Percentiles rank a stretch among this genome's conserved stretches.
phyloP scores from a whole-genome alignment of 106 monocot species.

The Apostasia shenzhenica region DNA sequence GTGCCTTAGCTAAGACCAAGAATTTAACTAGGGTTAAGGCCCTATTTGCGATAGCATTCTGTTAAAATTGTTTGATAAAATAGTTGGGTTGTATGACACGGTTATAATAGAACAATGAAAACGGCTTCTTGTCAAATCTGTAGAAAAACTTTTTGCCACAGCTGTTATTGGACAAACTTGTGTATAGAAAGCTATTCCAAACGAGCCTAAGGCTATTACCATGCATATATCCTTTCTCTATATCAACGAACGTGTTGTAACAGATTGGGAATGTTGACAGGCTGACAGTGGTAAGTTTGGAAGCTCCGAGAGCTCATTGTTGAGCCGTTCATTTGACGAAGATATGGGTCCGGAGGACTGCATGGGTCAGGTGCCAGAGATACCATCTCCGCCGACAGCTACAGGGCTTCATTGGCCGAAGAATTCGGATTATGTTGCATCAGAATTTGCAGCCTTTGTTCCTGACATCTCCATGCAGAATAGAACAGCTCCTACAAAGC shows the following conservation, averaged over 20 bases:
- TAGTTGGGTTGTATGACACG: too few species aligned
- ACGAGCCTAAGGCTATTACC: too few species aligned
- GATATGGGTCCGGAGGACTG: conserved; percentile 35
- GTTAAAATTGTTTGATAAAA: too few species aligned
- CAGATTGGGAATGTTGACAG: conserved; percentile 12
- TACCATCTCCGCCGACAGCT: conserved; percentile 75
- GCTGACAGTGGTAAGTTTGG: conserved; percentile 52
- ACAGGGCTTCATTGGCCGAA: conserved; percentile 73
- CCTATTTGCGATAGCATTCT: too few species aligned
- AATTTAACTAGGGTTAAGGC: too few species aligned
- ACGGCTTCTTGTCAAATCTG: too few species aligned
- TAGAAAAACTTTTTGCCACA: too few species aligned
- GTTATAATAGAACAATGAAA: too few species aligned
- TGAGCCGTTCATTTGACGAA: conserved; percentile 29
- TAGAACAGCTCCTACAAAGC: conserved; percentile 14
- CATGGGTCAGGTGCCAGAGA: conserved; percentile 61
- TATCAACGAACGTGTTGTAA: background rate
- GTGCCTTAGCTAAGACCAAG: too few species aligned
- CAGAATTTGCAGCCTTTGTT: conserved; percentile 41
- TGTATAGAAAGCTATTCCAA: too few species aligned
- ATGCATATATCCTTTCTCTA: too few species aligned
- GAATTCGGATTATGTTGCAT: conserved; percentile 14
- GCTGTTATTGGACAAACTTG: too few species aligned
- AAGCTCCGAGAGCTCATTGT: conserved; percentile 52
- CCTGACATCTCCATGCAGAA: conserved; percentile 41